Percentiles rank a stretch among this genome's conserved stretches.
phyloP scores from a whole-genome alignment of 352 stramenopile species.

The Phytophthora capsici region DNA sequence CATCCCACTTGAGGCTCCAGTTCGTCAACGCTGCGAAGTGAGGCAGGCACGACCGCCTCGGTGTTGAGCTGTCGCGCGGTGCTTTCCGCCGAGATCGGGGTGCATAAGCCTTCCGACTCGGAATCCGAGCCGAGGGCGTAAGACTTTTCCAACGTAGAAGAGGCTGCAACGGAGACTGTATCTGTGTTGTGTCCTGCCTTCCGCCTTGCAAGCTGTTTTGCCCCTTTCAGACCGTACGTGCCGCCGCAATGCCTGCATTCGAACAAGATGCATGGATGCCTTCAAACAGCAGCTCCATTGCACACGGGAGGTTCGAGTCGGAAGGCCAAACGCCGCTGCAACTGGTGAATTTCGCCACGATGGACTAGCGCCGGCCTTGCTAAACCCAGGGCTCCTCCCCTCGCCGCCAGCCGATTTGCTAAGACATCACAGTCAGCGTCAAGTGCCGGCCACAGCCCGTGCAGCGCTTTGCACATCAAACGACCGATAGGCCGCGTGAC shows the following conservation, averaged over 20 bases:
- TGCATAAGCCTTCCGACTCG: constrained; percentile 25
- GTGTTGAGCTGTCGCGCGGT: constrained; percentile 38
- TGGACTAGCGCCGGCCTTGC: constrained; percentile 2
- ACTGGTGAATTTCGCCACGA: constrained; percentile 40
- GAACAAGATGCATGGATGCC: constrained; percentile 20
- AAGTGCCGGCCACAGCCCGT: constrained; percentile 34
- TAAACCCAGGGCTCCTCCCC: constrained; percentile 4
- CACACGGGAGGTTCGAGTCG: constrained; percentile 16
- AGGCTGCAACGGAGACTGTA: constrained; percentile 31
- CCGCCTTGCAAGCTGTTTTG: constrained; percentile 40
- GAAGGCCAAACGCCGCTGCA: constrained; percentile 6
- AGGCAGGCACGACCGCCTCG: constrained; percentile 29
- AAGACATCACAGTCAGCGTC: constrained; percentile 23
- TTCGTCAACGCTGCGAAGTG: constrained; percentile 34
- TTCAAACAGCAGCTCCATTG: constrained; percentile 26
- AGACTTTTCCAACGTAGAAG: constrained; percentile 38
- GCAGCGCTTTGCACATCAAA: constrained; percentile 32
- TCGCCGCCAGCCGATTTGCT: constrained; percentile 3
- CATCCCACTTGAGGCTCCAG: background rate
- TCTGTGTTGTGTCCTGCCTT: constrained; percentile 31
- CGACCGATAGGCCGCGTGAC: constrained; percentile 10
- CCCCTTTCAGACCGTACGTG: constrained; percentile 22
- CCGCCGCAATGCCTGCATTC: constrained; percentile 5
- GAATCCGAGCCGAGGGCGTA: constrained; percentile 4
- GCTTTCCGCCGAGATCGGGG: constrained; percentile 34